A percentile compares a stretch with the other conserved stretches of the same genome.
phyloP scores from a whole-genome alignment of 2,329 filamentous ascomycete genomes.

The Ophiostoma himal-ulmi region DNA sequence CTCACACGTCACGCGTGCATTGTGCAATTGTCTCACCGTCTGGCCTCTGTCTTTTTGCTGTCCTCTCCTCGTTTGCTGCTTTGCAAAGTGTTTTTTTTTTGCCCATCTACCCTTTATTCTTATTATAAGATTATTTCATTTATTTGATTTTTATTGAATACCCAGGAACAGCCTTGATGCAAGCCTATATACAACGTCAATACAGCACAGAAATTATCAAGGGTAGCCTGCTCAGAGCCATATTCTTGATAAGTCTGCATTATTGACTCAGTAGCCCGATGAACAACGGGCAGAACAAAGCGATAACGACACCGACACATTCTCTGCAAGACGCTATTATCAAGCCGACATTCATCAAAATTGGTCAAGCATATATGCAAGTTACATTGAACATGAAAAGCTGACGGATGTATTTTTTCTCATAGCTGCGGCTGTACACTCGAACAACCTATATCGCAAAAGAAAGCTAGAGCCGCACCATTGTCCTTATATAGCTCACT shows the following conservation, averaged over 20 bases:
- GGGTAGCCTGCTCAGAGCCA: not conserved
- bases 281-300: not conserved
- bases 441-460: not conserved
- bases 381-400: not conserved
- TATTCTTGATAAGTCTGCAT: not conserved
- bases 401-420: not conserved
- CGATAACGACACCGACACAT: not conserved
- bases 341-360: not conserved
- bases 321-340: too few species aligned
- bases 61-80: not conserved
- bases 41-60: not conserved
- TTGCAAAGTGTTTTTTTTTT: not conserved
- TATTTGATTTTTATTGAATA: too few species aligned
- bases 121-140: too few species aligned
- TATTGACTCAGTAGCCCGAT: not conserved
- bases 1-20: constrained; percentile 4
- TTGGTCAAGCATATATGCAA: not conserved
- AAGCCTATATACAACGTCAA: not conserved
- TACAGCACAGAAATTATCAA: not conserved
- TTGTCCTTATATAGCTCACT: not conserved
- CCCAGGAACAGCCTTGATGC: not conserved
- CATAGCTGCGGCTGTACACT: not conserved
- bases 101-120: too few species aligned
- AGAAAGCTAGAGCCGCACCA: not conserved
- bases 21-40: not conserved